Percentiles rank a stretch among this genome's conserved stretches.
These are phyloP conservation scores for Lasiosphaeria miniovina DNA, from an alignment of 495 filamentous ascomycete species.

Conservation along the genomic window DNA sequence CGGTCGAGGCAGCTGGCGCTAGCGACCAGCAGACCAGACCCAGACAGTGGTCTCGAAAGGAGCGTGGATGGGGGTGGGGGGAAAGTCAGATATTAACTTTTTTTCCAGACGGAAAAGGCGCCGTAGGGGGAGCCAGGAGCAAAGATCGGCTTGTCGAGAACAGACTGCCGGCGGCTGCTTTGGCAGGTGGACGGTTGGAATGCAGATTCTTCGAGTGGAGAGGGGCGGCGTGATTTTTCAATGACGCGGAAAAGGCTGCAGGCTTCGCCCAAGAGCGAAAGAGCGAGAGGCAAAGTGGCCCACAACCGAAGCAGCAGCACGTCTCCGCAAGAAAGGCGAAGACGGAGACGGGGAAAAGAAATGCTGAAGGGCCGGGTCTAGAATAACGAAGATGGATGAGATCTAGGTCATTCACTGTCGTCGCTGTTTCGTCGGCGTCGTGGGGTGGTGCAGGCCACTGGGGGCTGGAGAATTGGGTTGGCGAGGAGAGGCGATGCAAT, in stretches of 20 bases:
- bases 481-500: slow-evolving; percentile 20
- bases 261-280: background rate
- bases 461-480: slow-evolving; percentile 15
- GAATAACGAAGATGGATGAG: slow-evolving; percentile 22
- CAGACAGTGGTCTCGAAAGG: slow-evolving; percentile 3
- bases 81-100: background rate
- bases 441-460: slow-evolving; percentile 17
- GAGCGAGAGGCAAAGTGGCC: background rate
- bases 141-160: slow-evolving; percentile 4
- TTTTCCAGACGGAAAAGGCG: background rate
- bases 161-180: slow-evolving; percentile 8
- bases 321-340: slow-evolving; percentile 9
- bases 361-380: slow-evolving; percentile 10
- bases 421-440: slow-evolving; percentile 14
- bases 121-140: background rate
- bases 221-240: slow-evolving; percentile 32
- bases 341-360: slow-evolving; percentile 16
- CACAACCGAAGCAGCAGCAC: background rate
- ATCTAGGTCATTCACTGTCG: slow-evolving; percentile 15
- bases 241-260: slow-evolving; percentile 26
- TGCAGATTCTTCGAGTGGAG: slow-evolving; percentile 31
- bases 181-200: slow-evolving; percentile 10
- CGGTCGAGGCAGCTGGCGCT: slow-evolving; percentile 22
- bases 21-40: slow-evolving; percentile 20
- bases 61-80: background rate